Base-by-base conservation (phyloP, 2,329 filamentous ascomycete species). In the Madurella fahalii region DNA sequence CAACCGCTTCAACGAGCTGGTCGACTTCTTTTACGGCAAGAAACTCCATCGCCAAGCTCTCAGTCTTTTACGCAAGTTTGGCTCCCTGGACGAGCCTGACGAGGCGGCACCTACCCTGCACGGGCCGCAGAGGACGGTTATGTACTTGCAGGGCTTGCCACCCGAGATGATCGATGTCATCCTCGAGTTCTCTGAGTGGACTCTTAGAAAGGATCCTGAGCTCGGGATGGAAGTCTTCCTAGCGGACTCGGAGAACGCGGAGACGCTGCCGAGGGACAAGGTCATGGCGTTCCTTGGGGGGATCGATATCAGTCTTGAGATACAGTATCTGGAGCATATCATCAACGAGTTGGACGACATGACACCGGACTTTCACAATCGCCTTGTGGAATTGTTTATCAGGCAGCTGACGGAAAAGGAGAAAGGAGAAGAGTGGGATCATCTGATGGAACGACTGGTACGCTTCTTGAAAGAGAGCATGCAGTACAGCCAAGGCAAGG, bases 11-110 rank as follows among this genome's bases (percentile, higher is more conserved):
- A 93, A 87, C 49, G 93, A 97, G 72, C 77, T 99, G 1, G 91
- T 99, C n/a, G 93, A 97, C 69, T 99, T 99, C 68, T 85, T 97
- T 62, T 90, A 95, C 65, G 94, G 94, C 59, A 99, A 99, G 74
- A 92, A 87, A 69, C 79, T 97, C 40, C 94, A 99, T 71, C 84
- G 86, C 16, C 86, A 95, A 66, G 93, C 94, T 0, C 74, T 99
- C 16, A 87, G 90, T 61, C 74, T 96, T 31, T 78, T 99, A 1
- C 82, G 83, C 62, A 87, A 86, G 59, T 96, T 96, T 63, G 93
- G 93, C 16, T 81, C 81, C 30, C 77, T 79, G 2, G 70, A 77
- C 30, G 70, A 75, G 55, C 74, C 75, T 9, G 74, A 80, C 53
- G 75, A 79, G 44, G 72, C 73, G 2, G 76, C 79, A 0, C 78